Base-by-base conservation (phyloP, 352 stramenopile genomes). In the Plasmopara muralis region DNA sequence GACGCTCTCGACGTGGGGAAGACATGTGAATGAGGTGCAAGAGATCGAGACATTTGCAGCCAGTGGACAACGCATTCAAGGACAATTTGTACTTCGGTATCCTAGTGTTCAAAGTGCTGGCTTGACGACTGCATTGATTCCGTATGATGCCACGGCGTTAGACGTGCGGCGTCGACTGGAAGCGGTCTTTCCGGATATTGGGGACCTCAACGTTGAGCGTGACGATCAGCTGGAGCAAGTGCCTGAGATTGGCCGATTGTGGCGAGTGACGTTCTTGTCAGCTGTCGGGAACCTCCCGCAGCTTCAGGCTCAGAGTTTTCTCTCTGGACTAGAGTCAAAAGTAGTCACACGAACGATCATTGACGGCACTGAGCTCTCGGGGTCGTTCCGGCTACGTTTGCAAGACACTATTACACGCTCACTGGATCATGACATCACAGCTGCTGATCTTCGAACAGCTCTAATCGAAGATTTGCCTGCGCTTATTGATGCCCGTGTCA, bases 181-280 rank as follows among this genome's bases (percentile, higher is more conserved):
- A 61, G 77, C 60, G 12, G 62, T 64, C 8, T 85, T 78, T 40
- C 64, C 62, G 3, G 64, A 85, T 9, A 78, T 79, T 41, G 74
- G 71, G 1, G 54, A 64, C 3, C 38, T 89, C 0, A 47, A 74
- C 4, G 72, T 92, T 1, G 57, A 87, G 35, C 66, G 71, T 12
- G 65, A 83, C 18, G 81, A 86, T 28, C 61, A 50, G 12, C 56
- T 55, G 13, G 59, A 77, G 47, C 83, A 90, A 52, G 65, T 83
- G 0, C 64, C 74, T 0, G 69, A 89, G 53, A 82, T 86, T 15
- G 79, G 78, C 2, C 70, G 79, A 7, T 60, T 86, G 15, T 98
- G 93, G 92, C 83, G 75, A 0, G 77, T 98, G 18, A 97, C 90
- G 4, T 98, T 97, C 53, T 48, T 78, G 14, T 89, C 80, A 12